Conservation (phyloP, 2,329 filamentous ascomycete species). For the Stachybotrys chartarum region DNA sequence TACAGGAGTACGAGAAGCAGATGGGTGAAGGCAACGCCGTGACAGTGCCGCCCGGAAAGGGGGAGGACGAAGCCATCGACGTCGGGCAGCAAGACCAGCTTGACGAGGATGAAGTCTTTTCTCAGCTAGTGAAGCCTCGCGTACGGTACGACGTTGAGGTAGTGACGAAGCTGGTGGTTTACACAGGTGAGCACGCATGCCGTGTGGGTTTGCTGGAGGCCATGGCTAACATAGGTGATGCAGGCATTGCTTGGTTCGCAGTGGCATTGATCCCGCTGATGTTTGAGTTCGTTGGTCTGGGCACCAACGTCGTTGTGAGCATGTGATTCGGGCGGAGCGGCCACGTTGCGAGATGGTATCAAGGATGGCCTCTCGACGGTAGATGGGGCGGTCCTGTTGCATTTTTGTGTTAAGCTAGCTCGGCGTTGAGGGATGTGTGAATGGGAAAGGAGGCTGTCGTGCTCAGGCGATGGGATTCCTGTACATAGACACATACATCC, state of each 20-base stretch:
- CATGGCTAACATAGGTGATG: neutral
- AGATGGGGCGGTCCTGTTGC: neutral
- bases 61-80: conserved; percentile 26
- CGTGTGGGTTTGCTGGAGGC: neutral
- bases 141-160: conserved; percentile 98
- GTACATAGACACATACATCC: conserved; percentile 13
- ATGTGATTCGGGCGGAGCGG: neutral
- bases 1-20: conserved; percentile 63
- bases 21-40: conserved; percentile 60
- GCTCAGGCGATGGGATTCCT: neutral
- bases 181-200: conserved; percentile 58
- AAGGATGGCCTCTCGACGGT: too few species aligned
- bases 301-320: conserved; percentile 23
- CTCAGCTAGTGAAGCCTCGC: conserved; percentile 72
- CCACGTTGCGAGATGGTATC: too few species aligned
- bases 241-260: conserved; percentile 77
- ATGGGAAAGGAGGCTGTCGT: neutral
- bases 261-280: conserved; percentile 67
- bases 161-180: conserved; percentile 92
- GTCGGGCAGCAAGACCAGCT: conserved; percentile 35
- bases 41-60: conserved; percentile 20
- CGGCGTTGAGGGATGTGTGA: neutral
- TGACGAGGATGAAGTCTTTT: conserved; percentile 76
- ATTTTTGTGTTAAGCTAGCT: neutral
- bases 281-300: conserved; percentile 55